Conservation (phyloP, 139 green algal species). For the Coelastrella sp. region DNA sequence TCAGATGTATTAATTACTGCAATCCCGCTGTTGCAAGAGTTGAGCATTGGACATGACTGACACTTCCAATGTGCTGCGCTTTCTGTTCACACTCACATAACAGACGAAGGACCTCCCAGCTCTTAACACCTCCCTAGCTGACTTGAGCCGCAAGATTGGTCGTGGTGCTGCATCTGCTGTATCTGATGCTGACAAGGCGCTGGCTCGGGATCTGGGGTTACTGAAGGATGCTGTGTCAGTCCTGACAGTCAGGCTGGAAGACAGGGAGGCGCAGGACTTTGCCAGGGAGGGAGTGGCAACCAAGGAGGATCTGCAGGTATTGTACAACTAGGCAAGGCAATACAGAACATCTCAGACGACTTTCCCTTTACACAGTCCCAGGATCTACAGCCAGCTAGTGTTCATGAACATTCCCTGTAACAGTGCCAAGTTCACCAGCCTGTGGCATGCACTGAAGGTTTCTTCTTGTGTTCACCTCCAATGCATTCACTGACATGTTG, state of each 20-base stretch:
- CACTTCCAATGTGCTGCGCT: background rate
- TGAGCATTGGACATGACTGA: too few species aligned
- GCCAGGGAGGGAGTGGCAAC: constrained; percentile 38
- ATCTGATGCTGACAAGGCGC: constrained; percentile 2
- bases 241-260: constrained; percentile 5
- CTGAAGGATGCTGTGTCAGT: background rate
- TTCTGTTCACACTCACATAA: too few species aligned
- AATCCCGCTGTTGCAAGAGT: too few species aligned
- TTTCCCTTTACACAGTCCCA: too few species aligned
- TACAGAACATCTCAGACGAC: too few species aligned
- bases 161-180: background rate
- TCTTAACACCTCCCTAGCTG: background rate
- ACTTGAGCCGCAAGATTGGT: background rate
- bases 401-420: too few species aligned
- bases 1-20: background rate
- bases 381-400: too few species aligned
- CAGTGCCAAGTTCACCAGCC: too few species aligned
- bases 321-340: too few species aligned
- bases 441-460: too few species aligned
- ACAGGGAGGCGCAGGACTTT: constrained; percentile 6
- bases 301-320: constrained; percentile 38
- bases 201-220: constrained; percentile 6
- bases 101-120: constrained; percentile 19
- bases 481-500: too few species aligned
- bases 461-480: too few species aligned